Conservation (phyloP, 768 basidiomycete genomes). For the Filobasidium wieringae region DNA sequence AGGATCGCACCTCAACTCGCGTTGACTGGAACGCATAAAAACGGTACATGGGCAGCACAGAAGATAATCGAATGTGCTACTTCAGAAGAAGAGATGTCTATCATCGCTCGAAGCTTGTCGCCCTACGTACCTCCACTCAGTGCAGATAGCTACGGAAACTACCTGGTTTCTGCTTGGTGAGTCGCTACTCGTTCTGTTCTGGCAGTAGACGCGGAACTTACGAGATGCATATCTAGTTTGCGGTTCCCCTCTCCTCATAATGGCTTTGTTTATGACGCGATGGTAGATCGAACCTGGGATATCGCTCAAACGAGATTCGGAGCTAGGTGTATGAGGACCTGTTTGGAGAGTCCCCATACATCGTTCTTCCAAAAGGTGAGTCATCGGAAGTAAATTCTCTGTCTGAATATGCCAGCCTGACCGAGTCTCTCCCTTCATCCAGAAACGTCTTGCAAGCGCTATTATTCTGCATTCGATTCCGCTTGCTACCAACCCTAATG, state of each 20-base stretch:
- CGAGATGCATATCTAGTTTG: slow-evolving; percentile 58
- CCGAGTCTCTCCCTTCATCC: neutral
- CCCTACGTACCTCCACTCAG: slow-evolving; percentile 88
- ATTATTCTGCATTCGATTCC: slow-evolving; percentile 95
- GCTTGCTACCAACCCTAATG: slow-evolving; percentile 93
- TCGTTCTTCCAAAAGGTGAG: slow-evolving; percentile 65
- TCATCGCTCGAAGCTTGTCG: slow-evolving; percentile 74
- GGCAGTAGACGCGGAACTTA: neutral
- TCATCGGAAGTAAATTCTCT: neutral
- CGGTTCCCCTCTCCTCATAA: slow-evolving; percentile 80
- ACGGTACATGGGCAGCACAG: slow-evolving; percentile 98
- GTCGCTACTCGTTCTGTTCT: neutral
- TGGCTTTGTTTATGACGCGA: slow-evolving; percentile 95
- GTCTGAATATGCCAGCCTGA: neutral
- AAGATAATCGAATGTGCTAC: slow-evolving; percentile 95
- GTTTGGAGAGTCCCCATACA: slow-evolving; percentile 80
- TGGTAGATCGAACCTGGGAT: slow-evolving; percentile 95
- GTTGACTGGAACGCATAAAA: slow-evolving; percentile 98
- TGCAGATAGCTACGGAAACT: slow-evolving; percentile 55
- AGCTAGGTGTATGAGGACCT: slow-evolving; percentile 93
- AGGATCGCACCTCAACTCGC: slow-evolving; percentile 86
- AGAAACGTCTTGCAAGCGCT: slow-evolving; percentile 83
- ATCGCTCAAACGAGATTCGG: slow-evolving; percentile 95
- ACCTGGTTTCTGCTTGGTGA: slow-evolving; percentile 36
- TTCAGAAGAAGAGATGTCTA: slow-evolving; percentile 67